Conservation (phyloP, 495 filamentous ascomycete genomes). For the Cudoniella acicularis region DNA sequence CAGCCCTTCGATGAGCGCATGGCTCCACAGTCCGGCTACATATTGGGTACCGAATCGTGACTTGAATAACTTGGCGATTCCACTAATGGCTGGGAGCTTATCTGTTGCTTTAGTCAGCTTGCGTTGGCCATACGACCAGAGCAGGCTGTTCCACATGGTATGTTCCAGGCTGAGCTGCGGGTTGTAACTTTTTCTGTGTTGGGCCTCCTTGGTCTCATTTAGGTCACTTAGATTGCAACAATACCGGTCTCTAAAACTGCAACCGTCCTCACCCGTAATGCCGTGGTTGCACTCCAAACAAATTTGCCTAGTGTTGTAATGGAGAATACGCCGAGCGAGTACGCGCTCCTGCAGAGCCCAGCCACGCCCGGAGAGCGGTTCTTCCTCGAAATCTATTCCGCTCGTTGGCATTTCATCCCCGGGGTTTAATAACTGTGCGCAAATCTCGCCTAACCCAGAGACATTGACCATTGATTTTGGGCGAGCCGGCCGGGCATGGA, state of each 20-base stretch:
- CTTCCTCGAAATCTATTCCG: conserved; percentile 4
- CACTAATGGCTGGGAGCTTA: conserved; percentile 29
- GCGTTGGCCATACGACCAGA: conserved; percentile 9
- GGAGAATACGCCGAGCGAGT: conserved; percentile 35
- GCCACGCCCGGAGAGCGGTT: conserved; percentile 22
- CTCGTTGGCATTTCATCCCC: not conserved
- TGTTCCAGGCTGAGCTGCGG: too few species aligned
- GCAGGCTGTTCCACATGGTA: conserved; percentile 6
- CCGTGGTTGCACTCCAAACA: conserved; percentile 21
- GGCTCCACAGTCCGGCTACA: conserved; percentile 28
- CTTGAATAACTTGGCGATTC: conserved; percentile 22
- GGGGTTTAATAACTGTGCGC: conserved; percentile 5
- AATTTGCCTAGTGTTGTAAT: conserved; percentile 26
- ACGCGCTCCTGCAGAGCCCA: conserved; percentile 43
- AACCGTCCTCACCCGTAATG: conserved; percentile 6
- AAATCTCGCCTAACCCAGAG: conserved; percentile 1
- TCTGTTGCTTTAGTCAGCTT: conserved; percentile 22
- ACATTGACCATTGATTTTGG: conserved; percentile 6
- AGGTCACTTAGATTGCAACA: conserved; percentile 6
- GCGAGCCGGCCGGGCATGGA: not conserved
- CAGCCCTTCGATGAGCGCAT: conserved; percentile 21
- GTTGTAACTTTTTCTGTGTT: too few species aligned
- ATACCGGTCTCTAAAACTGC: conserved; percentile 3
- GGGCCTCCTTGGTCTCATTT: conserved; percentile 1
- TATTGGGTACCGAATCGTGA: conserved; percentile 19